phyloP scores from a whole-genome alignment of 1,284 basidiomycete species.

The Athelia psychrophila region DNA sequence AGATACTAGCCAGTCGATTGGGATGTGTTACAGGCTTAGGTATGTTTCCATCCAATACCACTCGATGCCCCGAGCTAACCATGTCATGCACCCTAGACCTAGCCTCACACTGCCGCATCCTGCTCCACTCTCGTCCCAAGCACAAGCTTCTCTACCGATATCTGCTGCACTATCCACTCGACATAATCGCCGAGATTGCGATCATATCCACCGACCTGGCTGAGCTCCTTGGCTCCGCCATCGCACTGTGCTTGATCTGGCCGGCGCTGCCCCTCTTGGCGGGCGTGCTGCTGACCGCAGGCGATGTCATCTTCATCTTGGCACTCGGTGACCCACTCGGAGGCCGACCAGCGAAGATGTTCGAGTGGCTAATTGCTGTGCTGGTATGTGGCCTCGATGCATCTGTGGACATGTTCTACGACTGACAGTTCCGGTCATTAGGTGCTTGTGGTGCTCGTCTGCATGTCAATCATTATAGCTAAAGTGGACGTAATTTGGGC shows the following conservation, averaged over 20 bases:
- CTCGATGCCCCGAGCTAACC: no score
- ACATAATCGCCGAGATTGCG: constrained; percentile 70
- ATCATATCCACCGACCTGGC: constrained; percentile 82
- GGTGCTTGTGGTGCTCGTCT: constrained; percentile 80
- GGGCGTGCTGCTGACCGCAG: constrained; percentile 80
- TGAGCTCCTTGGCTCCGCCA: constrained; percentile 71
- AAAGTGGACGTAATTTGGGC: constrained; percentile 78
- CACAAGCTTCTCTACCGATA: constrained; percentile 62
- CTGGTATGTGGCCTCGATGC: no score
- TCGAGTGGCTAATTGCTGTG: constrained; percentile 81
- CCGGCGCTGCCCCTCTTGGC: constrained; percentile 78
- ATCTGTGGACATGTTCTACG: no score
- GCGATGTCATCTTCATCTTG: constrained; percentile 81
- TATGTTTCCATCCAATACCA: no score
- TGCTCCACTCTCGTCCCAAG: constrained; percentile 64
- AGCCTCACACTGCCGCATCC: constrained; percentile 69
- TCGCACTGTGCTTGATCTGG: constrained; percentile 74
- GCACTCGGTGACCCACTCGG: constrained; percentile 59
- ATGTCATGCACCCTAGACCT: no score
- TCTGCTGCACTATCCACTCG: constrained; percentile 70
- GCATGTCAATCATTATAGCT: constrained; percentile 80
- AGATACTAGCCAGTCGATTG: constrained; percentile 61
- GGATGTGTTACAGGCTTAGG: constrained; percentile 72
- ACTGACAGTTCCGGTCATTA: no score
- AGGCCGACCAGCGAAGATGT: constrained; percentile 58